These are phyloP conservation scores for Tetraselmis chui DNA, from an alignment of 139 green algal species.

Conservation along the genomic window DNA sequence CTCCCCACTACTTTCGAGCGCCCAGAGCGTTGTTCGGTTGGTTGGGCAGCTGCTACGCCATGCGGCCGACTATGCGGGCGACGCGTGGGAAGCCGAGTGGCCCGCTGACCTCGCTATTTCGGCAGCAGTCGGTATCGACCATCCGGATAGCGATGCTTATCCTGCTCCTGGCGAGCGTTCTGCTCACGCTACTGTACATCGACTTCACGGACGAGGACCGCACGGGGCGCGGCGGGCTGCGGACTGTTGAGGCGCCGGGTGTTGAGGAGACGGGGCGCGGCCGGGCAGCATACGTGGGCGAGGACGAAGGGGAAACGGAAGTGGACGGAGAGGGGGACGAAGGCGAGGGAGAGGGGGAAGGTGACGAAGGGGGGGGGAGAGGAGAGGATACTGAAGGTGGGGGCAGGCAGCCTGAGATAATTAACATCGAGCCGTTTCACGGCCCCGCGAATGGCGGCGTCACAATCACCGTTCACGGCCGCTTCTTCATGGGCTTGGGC, in stretches of 20 bases:
- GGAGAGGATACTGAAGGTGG: background rate
- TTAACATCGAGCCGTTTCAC: slow-evolving; percentile 14
- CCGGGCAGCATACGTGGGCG: background rate
- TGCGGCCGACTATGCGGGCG: too few species aligned
- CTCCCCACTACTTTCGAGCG: too few species aligned
- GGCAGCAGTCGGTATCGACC: too few species aligned
- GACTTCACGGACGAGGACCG: background rate
- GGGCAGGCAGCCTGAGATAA: background rate
- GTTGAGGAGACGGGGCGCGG: background rate
- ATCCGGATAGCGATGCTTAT: background rate
- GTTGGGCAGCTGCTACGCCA: too few species aligned
- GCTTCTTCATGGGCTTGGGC: background rate
- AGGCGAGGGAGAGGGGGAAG: background rate
- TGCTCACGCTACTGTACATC: background rate
- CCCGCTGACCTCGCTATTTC: too few species aligned
- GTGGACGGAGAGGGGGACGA: background rate
- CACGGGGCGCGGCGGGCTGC: background rate
- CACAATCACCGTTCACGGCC: slow-evolving; percentile 3
- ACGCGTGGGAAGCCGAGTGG: too few species aligned
- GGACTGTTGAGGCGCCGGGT: background rate
- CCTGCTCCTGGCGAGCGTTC: background rate
- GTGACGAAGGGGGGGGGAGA: background rate
- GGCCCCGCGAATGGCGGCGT: background rate
- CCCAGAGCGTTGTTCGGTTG: too few species aligned
- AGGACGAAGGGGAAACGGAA: slow-evolving; percentile 6